Percentiles rank a stretch among this genome's conserved stretches.
phyloP scores from a whole-genome alignment of 352 stramenopile genomes.

The Pythium dissimile region DNA sequence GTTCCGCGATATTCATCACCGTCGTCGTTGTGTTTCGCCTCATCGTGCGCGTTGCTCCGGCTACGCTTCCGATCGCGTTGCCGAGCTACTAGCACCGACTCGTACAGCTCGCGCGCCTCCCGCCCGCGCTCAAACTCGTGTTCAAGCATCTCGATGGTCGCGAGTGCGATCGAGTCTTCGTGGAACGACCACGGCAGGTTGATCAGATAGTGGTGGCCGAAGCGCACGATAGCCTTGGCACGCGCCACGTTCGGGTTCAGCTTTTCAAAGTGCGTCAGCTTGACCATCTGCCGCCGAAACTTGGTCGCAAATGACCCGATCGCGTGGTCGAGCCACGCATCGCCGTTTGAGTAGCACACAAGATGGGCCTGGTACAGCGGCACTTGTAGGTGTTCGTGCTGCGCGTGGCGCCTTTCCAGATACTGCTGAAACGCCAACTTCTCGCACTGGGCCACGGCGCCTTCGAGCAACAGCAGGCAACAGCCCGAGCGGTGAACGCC shows the following conservation, averaged over 20 bases:
- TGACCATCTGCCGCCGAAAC: constrained; percentile 81
- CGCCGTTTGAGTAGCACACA: constrained; percentile 68
- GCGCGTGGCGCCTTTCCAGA: constrained; percentile 43
- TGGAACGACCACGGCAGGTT: constrained; percentile 76
- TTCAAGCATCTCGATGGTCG: constrained; percentile 74
- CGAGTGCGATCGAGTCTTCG: constrained; percentile 61
- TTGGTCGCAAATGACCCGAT: constrained; percentile 55
- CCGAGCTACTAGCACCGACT: constrained; percentile 59
- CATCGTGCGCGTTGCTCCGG: background rate
- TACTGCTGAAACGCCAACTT: constrained; percentile 72
- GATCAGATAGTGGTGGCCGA: constrained; percentile 80
- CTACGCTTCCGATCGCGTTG: constrained; percentile 17
- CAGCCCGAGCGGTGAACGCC: constrained; percentile 62
- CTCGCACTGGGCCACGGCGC: constrained; percentile 55
- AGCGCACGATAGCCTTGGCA: constrained; percentile 66
- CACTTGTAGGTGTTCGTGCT: constrained; percentile 46
- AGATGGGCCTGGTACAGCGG: constrained; percentile 75
- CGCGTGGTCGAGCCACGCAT: constrained; percentile 65
- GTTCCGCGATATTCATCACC: background rate
- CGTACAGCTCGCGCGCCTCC: constrained; percentile 64
- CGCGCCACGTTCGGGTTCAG: constrained; percentile 41
- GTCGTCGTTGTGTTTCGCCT: background rate
- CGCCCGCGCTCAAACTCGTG: constrained; percentile 75
- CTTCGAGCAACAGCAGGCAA: constrained; percentile 70
- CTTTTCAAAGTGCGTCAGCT: constrained; percentile 61